Percentiles rank a stretch among this genome's conserved stretches.
Evolutionary conservation across 169 alveolate species (phyloP).

Genomic region (Neospora caninum): DNA sequence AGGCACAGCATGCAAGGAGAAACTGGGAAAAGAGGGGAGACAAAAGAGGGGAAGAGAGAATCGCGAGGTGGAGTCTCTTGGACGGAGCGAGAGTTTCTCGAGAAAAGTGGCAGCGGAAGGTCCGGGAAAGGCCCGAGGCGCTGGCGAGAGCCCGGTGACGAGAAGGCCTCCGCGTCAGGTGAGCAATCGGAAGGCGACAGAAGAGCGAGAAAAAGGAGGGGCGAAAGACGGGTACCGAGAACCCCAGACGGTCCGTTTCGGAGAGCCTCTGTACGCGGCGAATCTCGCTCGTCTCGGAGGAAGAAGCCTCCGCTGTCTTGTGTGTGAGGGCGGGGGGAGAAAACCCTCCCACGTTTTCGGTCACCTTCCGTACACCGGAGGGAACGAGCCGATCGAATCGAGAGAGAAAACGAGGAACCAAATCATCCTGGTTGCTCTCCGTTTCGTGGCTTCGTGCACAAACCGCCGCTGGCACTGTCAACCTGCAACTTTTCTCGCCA

Average conservation of each 20-base stretch:
- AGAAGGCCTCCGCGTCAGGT: neutral
- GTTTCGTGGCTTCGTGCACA: neutral
- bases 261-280: too few species aligned
- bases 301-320: too few species aligned
- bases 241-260: too few species aligned
- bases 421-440: neutral
- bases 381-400: too few species aligned
- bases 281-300: too few species aligned
- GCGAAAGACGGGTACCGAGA: too few species aligned
- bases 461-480: neutral
- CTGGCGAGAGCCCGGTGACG: too few species aligned
- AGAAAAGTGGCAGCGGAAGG: neutral
- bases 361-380: too few species aligned
- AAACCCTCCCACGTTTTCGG: too few species aligned
- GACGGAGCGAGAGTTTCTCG: neutral
- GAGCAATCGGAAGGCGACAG: neutral
- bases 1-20: neutral
- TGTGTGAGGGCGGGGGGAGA: too few species aligned
- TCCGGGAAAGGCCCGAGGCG: too few species aligned
- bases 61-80: neutral
- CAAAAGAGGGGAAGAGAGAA: neutral
- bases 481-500: neutral
- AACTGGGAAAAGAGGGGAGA: neutral
- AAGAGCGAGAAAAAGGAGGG: neutral
- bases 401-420: neutral